phyloP scores from a whole-genome alignment of 1,284 basidiomycete species.

The Cryptococcus hybrid region DNA sequence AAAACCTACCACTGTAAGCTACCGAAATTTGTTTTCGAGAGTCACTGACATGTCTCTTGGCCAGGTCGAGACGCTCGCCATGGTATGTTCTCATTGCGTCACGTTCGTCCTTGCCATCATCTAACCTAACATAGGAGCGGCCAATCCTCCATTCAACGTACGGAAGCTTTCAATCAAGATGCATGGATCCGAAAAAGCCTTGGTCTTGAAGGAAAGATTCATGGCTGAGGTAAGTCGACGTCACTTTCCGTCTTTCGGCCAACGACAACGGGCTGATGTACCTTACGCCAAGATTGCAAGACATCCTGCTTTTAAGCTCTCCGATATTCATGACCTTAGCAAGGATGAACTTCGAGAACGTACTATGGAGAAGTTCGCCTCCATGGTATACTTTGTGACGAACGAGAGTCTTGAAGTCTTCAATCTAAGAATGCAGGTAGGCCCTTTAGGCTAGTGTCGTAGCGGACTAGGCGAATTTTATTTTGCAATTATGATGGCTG shows the following conservation, averaged over 20 bases:
- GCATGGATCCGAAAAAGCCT: slow-evolving; percentile 47
- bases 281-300: slow-evolving; percentile 45
- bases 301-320: slow-evolving; percentile 56
- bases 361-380: slow-evolving; percentile 53
- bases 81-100: slow-evolving; percentile 26
- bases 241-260: neutral
- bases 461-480: neutral
- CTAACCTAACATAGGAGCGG: slow-evolving; percentile 45
- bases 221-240: slow-evolving; percentile 52
- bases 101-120: neutral
- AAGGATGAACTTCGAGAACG: slow-evolving; percentile 56
- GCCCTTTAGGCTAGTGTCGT: slow-evolving; percentile 4
- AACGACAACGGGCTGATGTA: neutral
- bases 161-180: slow-evolving; percentile 48
- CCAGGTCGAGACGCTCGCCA: slow-evolving; percentile 49
- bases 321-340: slow-evolving; percentile 57
- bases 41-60: slow-evolving; percentile 1
- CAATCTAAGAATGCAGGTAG: slow-evolving; percentile 55
- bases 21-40: neutral
- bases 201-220: slow-evolving; percentile 52
- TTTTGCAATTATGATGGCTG: neutral
- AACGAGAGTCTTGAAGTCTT: slow-evolving; percentile 54
- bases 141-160: slow-evolving; percentile 55
- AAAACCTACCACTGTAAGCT: slow-evolving; percentile 46
- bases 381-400: slow-evolving; percentile 54